phyloP scores from a whole-genome alignment of 108 stramenopile genomes.

The Fistulifera pelliculosa region DNA sequence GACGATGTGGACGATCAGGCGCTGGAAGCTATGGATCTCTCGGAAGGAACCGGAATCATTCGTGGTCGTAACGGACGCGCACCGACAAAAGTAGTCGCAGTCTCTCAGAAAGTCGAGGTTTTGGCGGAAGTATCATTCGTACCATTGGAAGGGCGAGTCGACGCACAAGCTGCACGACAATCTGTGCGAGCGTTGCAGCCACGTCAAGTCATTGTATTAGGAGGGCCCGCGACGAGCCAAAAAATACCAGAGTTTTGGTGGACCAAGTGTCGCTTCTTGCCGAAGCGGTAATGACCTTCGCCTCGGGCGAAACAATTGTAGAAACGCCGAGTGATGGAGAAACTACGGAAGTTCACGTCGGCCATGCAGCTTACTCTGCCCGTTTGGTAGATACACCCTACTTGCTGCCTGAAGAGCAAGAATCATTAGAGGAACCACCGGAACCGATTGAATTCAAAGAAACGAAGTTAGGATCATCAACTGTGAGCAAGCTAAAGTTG shows the following conservation, averaged over 20 bases:
- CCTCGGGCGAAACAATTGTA: constrained; percentile 13
- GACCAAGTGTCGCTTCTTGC: constrained; percentile 48
- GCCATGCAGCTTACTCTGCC: constrained; percentile 72
- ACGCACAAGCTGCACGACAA: constrained; percentile 76
- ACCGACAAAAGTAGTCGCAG: constrained; percentile 64
- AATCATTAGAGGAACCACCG: constrained; percentile 24
- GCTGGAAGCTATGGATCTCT: constrained; percentile 70
- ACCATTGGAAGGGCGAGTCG: constrained; percentile 73
- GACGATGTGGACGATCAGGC: constrained; percentile 54
- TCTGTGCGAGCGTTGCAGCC: constrained; percentile 82
- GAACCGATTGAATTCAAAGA: constrained; percentile 58
- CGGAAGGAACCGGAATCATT: constrained; percentile 80
- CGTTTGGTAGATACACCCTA: constrained; percentile 77
- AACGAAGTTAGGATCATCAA: constrained; percentile 72
- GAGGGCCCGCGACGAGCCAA: constrained; percentile 32
- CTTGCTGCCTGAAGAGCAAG: constrained; percentile 54
- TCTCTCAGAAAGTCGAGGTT: constrained; percentile 54
- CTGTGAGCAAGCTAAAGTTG: constrained; percentile 71
- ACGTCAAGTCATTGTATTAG: constrained; percentile 72
- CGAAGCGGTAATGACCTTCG: constrained; percentile 46
- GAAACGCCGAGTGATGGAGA: constrained; percentile 54
- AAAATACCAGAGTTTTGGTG: constrained; percentile 5
- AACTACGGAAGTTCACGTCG: constrained; percentile 57
- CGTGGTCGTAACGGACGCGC: constrained; percentile 78
- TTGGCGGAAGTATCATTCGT: constrained; percentile 79